Base-by-base conservation (phyloP, 768 basidiomycete genomes). In the Epithele typhae region DNA sequence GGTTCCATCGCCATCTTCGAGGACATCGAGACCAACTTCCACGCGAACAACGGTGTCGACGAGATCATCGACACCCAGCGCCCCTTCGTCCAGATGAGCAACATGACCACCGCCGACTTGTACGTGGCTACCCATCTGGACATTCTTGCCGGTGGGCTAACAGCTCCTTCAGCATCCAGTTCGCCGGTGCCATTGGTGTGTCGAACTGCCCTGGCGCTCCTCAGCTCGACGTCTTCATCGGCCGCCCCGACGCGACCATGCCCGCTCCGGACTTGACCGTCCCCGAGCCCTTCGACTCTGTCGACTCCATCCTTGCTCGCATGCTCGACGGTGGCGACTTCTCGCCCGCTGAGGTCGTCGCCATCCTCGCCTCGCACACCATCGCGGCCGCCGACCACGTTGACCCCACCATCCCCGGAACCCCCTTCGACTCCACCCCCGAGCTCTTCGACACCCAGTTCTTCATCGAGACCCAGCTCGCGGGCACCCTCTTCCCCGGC, bases 1-100 rank as follows among this genome's bases (percentile, higher is more conserved):
- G 77, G 74, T 19, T 76, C 74, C 4, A 69, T 77, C 50, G 66
- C 74, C 50, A 60, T 64, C 5, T 77, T 78, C 58, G 58, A 59
- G 32, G 62, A 66, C 15, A 67, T 68, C 32, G 76, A 76, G 53
- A 59, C 66, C n/a, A 50, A 56, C 10, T 77, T 71, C 60, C 58
- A 61, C 19, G 72, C 73, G 4, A 77, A 77, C 55, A 30, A 35
- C 30, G 53, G 53, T 39, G 55, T 59, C 24, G 58, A 59, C 23
- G 58, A 59, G 36, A 57, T 55, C 43, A 52, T 59, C 42, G 51
- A 53, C 45, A 51, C 44, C 23, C 55, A 57, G 40, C 45, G 34
- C 39, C 55, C 58, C n/a, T 51, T 59, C 47, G 37, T 59, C 23
- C 34, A 45, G 25, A 49, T 42, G 14, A 39, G 45, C 49, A 57